phyloP scores from a whole-genome alignment of 257 asterid genomes.

The Nicotiana paniculata region DNA sequence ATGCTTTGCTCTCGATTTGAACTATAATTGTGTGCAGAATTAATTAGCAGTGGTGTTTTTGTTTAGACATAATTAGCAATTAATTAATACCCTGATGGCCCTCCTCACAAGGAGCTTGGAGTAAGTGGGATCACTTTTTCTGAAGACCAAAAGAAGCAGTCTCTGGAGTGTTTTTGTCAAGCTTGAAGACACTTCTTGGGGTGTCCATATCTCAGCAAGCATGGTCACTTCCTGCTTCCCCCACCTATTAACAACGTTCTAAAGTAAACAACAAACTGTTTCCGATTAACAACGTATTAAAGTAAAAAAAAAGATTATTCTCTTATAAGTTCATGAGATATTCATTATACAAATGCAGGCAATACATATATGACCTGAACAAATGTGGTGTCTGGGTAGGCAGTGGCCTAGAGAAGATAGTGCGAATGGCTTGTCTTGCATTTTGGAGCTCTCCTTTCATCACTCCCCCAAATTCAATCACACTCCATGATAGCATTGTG shows the following conservation, averaged over 20 bases:
- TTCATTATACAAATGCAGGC: too few species aligned
- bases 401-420: constrained; percentile 89
- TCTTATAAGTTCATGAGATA: too few species aligned
- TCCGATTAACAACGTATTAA: too few species aligned
- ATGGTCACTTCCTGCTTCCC: constrained; percentile 74
- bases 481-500: constrained; percentile 97
- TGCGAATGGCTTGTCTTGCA: constrained; percentile 69
- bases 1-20: not conserved
- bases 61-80: not conserved
- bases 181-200: not conserved
- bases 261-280: too few species aligned
- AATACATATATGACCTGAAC: constrained; percentile 49
- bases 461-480: constrained; percentile 81
- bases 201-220: constrained; percentile 53
- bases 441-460: constrained; percentile 76
- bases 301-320: too few species aligned
- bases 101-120: constrained; percentile 28
- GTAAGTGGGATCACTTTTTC: constrained; percentile 22
- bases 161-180: constrained; percentile 26
- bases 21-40: not conserved
- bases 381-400: constrained; percentile 60
- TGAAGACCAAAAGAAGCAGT: constrained; percentile 45
- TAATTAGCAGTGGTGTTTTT: not conserved
- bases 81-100: constrained; percentile 14
- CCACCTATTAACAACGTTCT: constrained; percentile 37